Base-by-base conservation (phyloP, 768 basidiomycete genomes). In the Rhizopogon roseolus region DNA sequence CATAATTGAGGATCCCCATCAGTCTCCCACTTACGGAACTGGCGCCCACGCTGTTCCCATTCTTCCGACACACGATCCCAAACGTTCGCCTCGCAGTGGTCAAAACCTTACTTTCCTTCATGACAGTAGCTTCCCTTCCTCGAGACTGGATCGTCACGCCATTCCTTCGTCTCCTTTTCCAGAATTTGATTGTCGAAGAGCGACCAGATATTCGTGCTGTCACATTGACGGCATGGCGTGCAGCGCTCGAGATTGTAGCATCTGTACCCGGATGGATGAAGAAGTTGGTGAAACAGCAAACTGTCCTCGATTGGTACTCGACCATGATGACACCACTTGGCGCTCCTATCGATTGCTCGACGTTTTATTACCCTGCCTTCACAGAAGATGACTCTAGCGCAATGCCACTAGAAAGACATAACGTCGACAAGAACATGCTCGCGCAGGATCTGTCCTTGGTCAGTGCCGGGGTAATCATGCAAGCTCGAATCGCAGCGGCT, bases 371-470 rank as follows among this genome's bases (percentile, higher is more conserved):
- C 43, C 82, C 86, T 3, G 73, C 76, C 3, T 67, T 80, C n/a
- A 64, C 76, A 1, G 69, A 72, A 14, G 75, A 80, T 52, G 79
- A 78, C 9, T 68, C 70, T 6, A 73, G 76, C 22, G 68, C 72
- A 2, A 41, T 28, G 17, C 72, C 77, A 0, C 54, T 69, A 6
- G 88, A 92, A 66, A 80, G 85, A 43, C 92, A 98, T 66, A 94
- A 97, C 61, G 92, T 98, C 32, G 97, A 99, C 74, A 98, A 93
- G 76, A 89, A 88, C 54, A 93, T 98, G 86, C 76, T 98, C 22
- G 77, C 81, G 5, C 95, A 98, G 64, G 97, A 99, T 66, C 73
- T 93, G 41, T 84, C 91, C 0, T 75, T 99, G 37, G 79, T 98
- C 32, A 76, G 86, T 6, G 71, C 80, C 22, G 93, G 97, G 62